These are phyloP conservation scores for Stipa capillata DNA, from an alignment of 176 grass and related monocot genomes.

Conservation along the genomic window DNA sequence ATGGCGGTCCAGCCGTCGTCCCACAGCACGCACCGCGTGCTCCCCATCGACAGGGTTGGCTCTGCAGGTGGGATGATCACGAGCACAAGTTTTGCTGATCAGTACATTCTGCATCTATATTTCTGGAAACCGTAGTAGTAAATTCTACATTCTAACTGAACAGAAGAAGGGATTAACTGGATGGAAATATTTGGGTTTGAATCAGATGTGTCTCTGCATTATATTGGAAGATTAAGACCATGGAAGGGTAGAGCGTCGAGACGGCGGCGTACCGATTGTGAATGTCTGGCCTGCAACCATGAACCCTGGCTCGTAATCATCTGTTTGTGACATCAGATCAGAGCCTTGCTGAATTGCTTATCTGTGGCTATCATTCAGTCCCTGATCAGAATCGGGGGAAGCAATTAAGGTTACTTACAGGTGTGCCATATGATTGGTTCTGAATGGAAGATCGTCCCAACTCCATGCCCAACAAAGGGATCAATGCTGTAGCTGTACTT, in stretches of 20 bases:
- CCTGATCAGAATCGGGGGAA: background rate
- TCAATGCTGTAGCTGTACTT: conserved; percentile 58
- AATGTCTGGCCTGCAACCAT: conserved; percentile 97
- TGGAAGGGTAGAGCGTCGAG: too few relatives aligned
- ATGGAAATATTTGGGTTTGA: too few relatives aligned
- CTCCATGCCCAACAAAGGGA: conserved; percentile 74
- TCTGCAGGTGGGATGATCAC: too few relatives aligned
- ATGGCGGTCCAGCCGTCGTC: conserved; percentile 86
- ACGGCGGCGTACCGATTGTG: conserved; percentile 74
- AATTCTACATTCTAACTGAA: too few relatives aligned
- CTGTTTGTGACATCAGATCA: conserved; percentile 25
- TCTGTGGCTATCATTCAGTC: background rate
- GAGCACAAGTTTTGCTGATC: too few relatives aligned
- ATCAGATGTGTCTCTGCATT: too few relatives aligned
- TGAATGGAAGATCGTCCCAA: conserved; percentile 81
- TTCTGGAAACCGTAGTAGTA: too few relatives aligned
- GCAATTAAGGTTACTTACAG: conserved; percentile 34
- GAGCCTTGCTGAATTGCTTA: background rate
- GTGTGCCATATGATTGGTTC: conserved; percentile 78
- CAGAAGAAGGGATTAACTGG: too few relatives aligned
- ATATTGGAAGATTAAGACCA: too few relatives aligned
- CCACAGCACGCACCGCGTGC: conserved; percentile 49
- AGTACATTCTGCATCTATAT: too few relatives aligned
- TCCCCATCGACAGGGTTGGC: conserved; percentile 69
- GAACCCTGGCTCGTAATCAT: conserved; percentile 53